A percentile compares a stretch with the other conserved stretches of the same genome.
Conservation (phyloP, 106 monocot species). For the Posidonia australis region DNA sequence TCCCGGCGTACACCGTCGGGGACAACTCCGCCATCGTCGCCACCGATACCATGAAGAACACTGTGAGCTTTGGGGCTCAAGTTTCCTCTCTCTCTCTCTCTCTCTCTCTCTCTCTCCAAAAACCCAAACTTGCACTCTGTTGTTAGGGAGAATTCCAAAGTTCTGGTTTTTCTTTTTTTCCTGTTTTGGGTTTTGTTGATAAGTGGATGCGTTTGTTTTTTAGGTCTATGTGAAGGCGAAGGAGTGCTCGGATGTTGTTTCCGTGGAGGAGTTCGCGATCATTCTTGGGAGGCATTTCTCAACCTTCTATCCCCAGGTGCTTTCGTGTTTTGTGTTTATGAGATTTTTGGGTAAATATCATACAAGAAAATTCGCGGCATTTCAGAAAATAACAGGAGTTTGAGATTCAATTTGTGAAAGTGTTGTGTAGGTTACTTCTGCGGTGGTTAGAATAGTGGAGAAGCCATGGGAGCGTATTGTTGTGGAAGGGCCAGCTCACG, state of each 20-base stretch:
- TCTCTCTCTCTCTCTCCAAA: neutral
- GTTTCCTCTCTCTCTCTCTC: neutral
- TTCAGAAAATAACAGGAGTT: too few species aligned
- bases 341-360: neutral
- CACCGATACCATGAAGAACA: conserved; percentile 95
- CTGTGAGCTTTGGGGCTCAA: conserved; percentile 41
- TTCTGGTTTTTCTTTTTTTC: too few species aligned
- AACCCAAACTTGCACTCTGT: neutral
- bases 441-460: conserved; percentile 54
- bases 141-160: too few species aligned
- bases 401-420: neutral
- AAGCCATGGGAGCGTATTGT: conserved; percentile 83
- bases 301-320: conserved; percentile 67
- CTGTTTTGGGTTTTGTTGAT: neutral
- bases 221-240: conserved; percentile 96
- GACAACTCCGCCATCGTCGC: conserved; percentile 92
- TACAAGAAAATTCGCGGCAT: too few species aligned
- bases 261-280: conserved; percentile 66
- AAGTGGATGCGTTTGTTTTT: neutral
- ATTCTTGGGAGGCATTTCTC: conserved; percentile 72
- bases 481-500: conserved; percentile 50
- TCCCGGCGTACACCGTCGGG: conserved; percentile 50
- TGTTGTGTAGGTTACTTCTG: conserved; percentile 43
- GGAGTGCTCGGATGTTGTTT: conserved; percentile 52
- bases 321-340: neutral